A percentile compares a stretch with the other conserved stretches of the same genome.
phyloP scores from a whole-genome alignment of 345 rosid genomes.

The Excoecaria cochinchinensis region DNA sequence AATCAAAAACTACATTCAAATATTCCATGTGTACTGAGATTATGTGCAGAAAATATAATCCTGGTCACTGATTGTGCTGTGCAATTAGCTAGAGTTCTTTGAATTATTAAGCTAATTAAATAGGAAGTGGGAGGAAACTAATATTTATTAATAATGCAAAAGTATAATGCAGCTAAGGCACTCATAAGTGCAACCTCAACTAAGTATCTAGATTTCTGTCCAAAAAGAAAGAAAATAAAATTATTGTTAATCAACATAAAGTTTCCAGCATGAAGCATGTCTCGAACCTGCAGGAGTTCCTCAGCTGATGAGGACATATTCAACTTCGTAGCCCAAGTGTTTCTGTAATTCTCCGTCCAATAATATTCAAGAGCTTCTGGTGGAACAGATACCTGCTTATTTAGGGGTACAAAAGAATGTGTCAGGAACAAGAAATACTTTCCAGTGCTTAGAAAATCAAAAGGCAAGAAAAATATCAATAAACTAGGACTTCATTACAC shows the following conservation, averaged over 20 bases:
- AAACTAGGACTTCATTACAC: slow-evolving; percentile 32
- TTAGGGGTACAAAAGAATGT: neutral
- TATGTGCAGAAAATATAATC: neutral
- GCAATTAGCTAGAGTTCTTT: neutral
- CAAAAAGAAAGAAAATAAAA: neutral
- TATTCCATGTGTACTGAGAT: neutral
- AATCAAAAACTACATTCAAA: neutral
- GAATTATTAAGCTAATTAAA: neutral
- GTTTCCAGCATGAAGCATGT: neutral
- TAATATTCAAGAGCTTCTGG: slow-evolving; percentile 72
- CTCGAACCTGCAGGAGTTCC: slow-evolving; percentile 74
- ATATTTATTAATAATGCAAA: neutral
- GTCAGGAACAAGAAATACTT: neutral
- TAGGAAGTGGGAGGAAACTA: neutral
- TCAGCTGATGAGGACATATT: slow-evolving; percentile 53
- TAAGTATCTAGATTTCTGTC: neutral
- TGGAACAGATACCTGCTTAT: slow-evolving; percentile 65
- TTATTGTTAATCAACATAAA: neutral
- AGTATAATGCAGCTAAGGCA: neutral
- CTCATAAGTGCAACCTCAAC: no score
- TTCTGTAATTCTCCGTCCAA: slow-evolving; percentile 65
- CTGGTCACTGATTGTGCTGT: neutral
- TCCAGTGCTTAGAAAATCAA: neutral
- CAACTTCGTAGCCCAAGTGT: slow-evolving; percentile 60
- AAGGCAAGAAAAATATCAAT: neutral